Evolutionary conservation across 129 eudicot genomes (phyloP), one percentile per base, ranked within the genome.

Genomic region (Centaurea solstitialis): DNA sequence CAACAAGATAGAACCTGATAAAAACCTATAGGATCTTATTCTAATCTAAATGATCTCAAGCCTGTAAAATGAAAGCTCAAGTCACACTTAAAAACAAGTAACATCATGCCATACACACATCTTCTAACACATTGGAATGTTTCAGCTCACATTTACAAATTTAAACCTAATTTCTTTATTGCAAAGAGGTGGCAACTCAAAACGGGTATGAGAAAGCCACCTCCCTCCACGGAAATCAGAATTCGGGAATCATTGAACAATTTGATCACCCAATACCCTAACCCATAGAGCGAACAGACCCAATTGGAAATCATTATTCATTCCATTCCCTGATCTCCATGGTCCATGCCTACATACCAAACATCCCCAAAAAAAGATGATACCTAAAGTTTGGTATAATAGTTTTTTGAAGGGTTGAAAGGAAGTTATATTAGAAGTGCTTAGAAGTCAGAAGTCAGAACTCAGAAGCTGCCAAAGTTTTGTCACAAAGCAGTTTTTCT

Each of bases 31-130:
- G 59, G 39, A 18, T 26, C 22, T 3, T 76, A 75, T 37, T 33
- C 50, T 20, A 38, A 0, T 76, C 61, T 37, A 21, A 30, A 53
- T 28, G 33, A 76, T 7, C 57, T 61, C 47, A 38, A 35, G 21
- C n/a, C 59, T 45, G 12, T 53, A 37, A 12, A 11, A 35, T 20
- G 57, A 23, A 76, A 35, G 71, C 57, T 76, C 9, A 26, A 20
- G 35, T 12, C 59, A 76, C 70, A 76, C 38, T 39, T 37, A 37
- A 35, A 76, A 23, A 76, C 61, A 39, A 3, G 80, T 62, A 21
- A 4, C 13, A 20, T 50, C 70, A 75, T 73, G 4, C 4, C 15
- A 20, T 61, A 7, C 39, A 38, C 72, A 76, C 61, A 20, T 6
- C 13, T 3, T 41, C 13, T 21, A 41, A 73, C 62, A 73, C 62